Percentiles rank a stretch among this genome's conserved stretches.
Conservation (phyloP, 2,329 filamentous ascomycete genomes). For the Aspergillus udagawae region DNA sequence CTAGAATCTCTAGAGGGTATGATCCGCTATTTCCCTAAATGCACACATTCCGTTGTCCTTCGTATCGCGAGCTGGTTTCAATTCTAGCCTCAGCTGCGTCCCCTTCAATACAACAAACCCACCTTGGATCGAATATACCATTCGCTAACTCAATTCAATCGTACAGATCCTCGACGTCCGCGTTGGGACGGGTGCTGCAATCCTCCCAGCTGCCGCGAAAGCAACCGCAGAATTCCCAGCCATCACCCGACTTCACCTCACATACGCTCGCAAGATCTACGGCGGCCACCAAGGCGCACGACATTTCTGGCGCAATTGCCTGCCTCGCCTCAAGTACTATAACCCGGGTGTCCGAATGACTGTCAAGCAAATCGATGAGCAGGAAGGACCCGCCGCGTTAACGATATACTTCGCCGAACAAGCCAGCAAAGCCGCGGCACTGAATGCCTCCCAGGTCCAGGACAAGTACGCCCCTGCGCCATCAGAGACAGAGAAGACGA, state of each 20-base stretch:
- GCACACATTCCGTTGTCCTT: neutral
- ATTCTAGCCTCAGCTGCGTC: neutral
- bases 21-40: neutral
- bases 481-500: conserved; percentile 27
- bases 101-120: neutral
- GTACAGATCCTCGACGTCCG: conserved; percentile 68
- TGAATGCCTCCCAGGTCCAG: conserved; percentile 19
- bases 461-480: conserved; percentile 35
- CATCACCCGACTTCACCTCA: conserved; percentile 42
- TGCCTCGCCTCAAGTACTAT: conserved; percentile 88
- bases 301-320: conserved; percentile 81
- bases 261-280: conserved; percentile 42
- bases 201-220: conserved; percentile 55
- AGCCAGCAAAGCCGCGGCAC: conserved; percentile 24
- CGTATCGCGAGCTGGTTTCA: neutral
- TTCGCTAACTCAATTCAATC: neutral
- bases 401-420: conserved; percentile 41
- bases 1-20: conserved; percentile 23
- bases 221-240: conserved; percentile 33
- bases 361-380: conserved; percentile 63
- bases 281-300: conserved; percentile 49
- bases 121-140: neutral
- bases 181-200: conserved; percentile 76
- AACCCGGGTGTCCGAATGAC: conserved; percentile 84
- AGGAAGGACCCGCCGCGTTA: conserved; percentile 39